Base-by-base conservation (phyloP, 495 filamentous ascomycete species). In the Eremomyces bilateralis region DNA sequence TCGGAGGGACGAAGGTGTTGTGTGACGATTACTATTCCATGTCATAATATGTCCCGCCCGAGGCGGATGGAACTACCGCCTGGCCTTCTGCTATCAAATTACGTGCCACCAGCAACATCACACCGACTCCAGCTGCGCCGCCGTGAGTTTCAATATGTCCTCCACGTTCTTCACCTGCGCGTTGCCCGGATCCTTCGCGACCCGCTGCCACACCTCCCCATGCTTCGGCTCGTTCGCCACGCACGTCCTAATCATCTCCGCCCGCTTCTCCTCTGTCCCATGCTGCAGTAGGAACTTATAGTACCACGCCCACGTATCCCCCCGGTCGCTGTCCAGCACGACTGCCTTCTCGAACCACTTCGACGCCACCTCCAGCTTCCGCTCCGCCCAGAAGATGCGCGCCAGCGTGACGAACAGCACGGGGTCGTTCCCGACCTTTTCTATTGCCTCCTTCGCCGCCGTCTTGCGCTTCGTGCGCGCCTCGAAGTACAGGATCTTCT, bases 291-390 rank as follows among this genome's bases (percentile, higher is more conserved):
- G 49, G 48, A 94, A 97, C 55, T 85, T 90, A 54, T 77, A 88
- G 46, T 93, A 97, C 85, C 85, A 97, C 25, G 81, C 88, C 88
- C 88, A 97, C 4, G 74, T 81, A 58, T 97, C 88, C 21, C 90
- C 88, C 20, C 72, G 53, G 51, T 94, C 84, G 18, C 71, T 65
- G 46, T 95, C 80, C 10, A 82, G 61, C 35, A 91, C 55, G 35
- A 92, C 72, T 3, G 88, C 88, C 57, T 92, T 88, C 60, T 91
- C 79, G 48, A 97, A 95, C 88, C 88, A 97, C 36, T 70, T 84
- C 56, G 76, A 69, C 8, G 90, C 84, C 49, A 92, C 84, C 39
- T 93, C 84, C 16, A 95, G 59, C 48, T 73, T 73, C 3, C 88
- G 62, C 52, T 81, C 76, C 4, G 55, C 67, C 75, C 75, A 80